Evolutionary conservation across 164 flowering plant genomes (phyloP).

Genomic region (Chloranthus sessilifolius): DNA sequence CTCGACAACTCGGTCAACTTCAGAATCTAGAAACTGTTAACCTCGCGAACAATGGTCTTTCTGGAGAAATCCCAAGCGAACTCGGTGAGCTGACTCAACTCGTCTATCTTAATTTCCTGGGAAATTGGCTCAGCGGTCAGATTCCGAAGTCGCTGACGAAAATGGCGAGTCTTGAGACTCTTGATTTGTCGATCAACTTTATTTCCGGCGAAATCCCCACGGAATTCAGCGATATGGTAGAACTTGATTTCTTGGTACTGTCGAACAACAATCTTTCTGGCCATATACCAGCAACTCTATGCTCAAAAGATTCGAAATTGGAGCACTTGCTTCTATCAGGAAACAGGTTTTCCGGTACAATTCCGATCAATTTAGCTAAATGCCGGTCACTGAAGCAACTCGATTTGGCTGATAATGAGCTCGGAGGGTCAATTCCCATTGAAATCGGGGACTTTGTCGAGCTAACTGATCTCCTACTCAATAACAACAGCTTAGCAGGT

Average conservation of each 20-base stretch:
- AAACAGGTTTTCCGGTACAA: slow-evolving; percentile 49
- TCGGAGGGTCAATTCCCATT: slow-evolving; percentile 62
- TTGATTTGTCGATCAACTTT: slow-evolving; percentile 74
- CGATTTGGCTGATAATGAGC: slow-evolving; percentile 68
- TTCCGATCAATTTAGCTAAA: slow-evolving; percentile 44
- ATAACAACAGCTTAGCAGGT: slow-evolving; percentile 79
- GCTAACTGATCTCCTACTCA: slow-evolving; percentile 61
- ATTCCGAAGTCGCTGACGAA: slow-evolving; percentile 57
- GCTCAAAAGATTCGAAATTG: slow-evolving; percentile 48
- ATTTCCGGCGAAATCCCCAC: slow-evolving; percentile 62
- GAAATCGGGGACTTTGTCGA: slow-evolving; percentile 44
- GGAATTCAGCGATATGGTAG: slow-evolving; percentile 50
- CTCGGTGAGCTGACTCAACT: slow-evolving; percentile 61
- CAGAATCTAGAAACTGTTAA: slow-evolving; percentile 50
- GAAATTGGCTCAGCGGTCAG: slow-evolving; percentile 58
- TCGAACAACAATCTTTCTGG: slow-evolving; percentile 70
- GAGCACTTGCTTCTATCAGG: slow-evolving; percentile 49
- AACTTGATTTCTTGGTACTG: slow-evolving; percentile 54
- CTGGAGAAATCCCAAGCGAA: slow-evolving; percentile 56
- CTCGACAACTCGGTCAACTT: slow-evolving; percentile 53
- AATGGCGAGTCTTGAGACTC: slow-evolving; percentile 53
- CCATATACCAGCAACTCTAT: slow-evolving; percentile 41
- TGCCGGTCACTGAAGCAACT: slow-evolving; percentile 58
- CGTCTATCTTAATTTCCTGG: slow-evolving; percentile 61
- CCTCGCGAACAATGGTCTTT: slow-evolving; percentile 68